A percentile compares a stretch with the other conserved stretches of the same genome.
These are phyloP conservation scores for Blastobotrys serpentis DNA, from an alignment of 1,139 yeast species.

Conservation along the genomic window DNA sequence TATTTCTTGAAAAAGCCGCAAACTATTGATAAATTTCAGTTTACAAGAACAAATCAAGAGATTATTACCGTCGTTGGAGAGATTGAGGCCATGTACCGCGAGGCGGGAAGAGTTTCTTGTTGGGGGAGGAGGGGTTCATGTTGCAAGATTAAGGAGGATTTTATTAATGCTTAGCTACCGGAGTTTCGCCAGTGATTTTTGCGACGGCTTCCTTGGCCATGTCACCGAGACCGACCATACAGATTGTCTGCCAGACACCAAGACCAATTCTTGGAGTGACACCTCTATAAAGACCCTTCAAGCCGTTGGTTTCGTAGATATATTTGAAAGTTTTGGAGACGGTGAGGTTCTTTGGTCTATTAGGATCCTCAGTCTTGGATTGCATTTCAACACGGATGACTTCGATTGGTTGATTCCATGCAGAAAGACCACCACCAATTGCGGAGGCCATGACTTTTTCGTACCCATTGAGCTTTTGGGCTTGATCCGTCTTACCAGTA, in stretches of 20 bases:
- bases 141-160: background rate
- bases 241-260: conserved; percentile 97
- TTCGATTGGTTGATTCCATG: conserved; percentile 99
- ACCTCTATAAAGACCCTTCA: conserved; percentile 92
- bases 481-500: conserved; percentile 59
- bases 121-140: too few species aligned
- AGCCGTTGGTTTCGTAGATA: conserved; percentile 77
- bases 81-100: too few species aligned
- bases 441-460: conserved; percentile 88
- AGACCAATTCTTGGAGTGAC: conserved; percentile 95
- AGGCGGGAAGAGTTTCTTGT: too few species aligned
- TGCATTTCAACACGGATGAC: conserved; percentile 98
- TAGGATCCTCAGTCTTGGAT: conserved; percentile 86
- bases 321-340: conserved; percentile 79
- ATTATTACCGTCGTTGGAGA: too few species aligned
- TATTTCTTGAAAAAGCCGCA: too few species aligned
- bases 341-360: conserved; percentile 87
- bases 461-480: conserved; percentile 57
- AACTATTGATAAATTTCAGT: too few species aligned
- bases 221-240: conserved; percentile 99
- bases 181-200: conserved; percentile 54
- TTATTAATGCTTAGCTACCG: conserved; percentile 47
- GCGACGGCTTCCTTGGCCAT: conserved; percentile 71
- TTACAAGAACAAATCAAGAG: too few species aligned
- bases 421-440: conserved; percentile 94